Evolutionary conservation across 257 asterid species (phyloP), one percentile per base, ranked within the genome.

Genomic region (Solanum clarkiae): DNA sequence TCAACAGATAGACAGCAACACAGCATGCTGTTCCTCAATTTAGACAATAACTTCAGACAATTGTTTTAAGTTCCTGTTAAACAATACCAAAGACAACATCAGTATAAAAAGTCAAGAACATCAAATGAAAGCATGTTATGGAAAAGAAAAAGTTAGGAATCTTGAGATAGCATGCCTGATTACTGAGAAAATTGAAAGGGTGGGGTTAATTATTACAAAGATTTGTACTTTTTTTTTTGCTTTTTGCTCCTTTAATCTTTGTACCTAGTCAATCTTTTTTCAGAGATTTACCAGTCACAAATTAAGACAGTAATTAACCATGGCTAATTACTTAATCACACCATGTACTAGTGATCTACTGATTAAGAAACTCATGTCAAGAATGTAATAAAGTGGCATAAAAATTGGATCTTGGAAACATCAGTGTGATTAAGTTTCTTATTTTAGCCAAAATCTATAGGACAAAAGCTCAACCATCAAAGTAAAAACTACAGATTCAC

Each of bases 1-100:
- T 94, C 97, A 87, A 94, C 87, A 18, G 94, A 96, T 36, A 94
- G 90, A 85, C 97, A 87, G 85, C 69, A 92, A 94, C 96, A 91
- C 96, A 91, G 94, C 99, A 96, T 95, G 75, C 88, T 96, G 95
- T 86, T 87, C 93, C 90, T 91, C 90, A 85, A 80, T 90, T 81
- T 89, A 75, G 84, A 85, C 75, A 45, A 80, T 49, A 15, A 32
- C 47, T 12, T 32, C 47, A 32, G 9, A 29, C 10, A 13, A 65
- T 1, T 36, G 51, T 70, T 42, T 70, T 47, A 83, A 79, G 47
- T 70, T 63, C 93, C 97, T 93, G 94, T 44, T 32, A 55, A 84
- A 87, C 26, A 81, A 29, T 22, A 62, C 17, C 44, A 44, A 9
- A 74, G 65, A 86, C 29, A 51, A 53, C 29, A 29, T 29, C 83